A percentile compares a stretch with the other conserved stretches of the same genome.
phyloP scores from a whole-genome alignment of 176 grass and related monocot genomes.

The Aegilops longissima region DNA sequence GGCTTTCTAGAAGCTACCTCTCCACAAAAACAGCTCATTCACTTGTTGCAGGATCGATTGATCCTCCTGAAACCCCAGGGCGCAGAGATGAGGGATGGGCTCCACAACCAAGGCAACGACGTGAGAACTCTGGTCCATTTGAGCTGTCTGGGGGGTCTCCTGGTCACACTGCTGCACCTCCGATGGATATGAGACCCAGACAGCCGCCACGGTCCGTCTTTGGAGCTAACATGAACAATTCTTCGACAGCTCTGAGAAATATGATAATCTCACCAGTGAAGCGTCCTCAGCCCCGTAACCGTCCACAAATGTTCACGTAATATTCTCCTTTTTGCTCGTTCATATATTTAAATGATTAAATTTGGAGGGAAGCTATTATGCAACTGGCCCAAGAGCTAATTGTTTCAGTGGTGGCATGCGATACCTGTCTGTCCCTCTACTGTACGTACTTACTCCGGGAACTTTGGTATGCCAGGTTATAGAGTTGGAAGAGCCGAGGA shows the following conservation, averaged over 20 bases:
- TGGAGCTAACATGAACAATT: conserved; percentile 55
- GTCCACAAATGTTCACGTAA: conserved; percentile 68
- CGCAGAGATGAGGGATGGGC: conserved; percentile 66
- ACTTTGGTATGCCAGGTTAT: conserved; percentile 54
- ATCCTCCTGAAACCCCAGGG: conserved; percentile 88
- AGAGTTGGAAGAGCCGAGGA: conserved; percentile 26
- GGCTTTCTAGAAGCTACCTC: conserved; percentile 27
- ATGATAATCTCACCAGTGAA: conserved; percentile 73
- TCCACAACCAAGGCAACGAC: conserved; percentile 48
- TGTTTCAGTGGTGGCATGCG: not conserved
- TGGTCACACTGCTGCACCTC: conserved; percentile 40
- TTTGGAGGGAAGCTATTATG: not conserved
- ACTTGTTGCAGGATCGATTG: conserved; percentile 63
- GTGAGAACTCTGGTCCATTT: conserved; percentile 41
- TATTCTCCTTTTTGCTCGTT: not conserved
- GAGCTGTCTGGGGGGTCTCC: conserved; percentile 59
- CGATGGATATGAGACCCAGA: conserved; percentile 51
- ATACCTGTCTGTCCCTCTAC: not conserved
- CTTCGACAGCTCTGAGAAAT: conserved; percentile 50
- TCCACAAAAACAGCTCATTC: conserved; percentile 84
- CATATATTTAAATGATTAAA: not conserved
- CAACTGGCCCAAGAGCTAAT: not conserved
- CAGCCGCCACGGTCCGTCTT: conserved; percentile 43
- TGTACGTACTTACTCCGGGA: conserved; percentile 31
- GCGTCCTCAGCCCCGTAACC: conserved; percentile 37